Percentiles rank a stretch among this genome's conserved stretches.
Conservation (phyloP, 805 yeast species). For the Candida verbasci region DNA sequence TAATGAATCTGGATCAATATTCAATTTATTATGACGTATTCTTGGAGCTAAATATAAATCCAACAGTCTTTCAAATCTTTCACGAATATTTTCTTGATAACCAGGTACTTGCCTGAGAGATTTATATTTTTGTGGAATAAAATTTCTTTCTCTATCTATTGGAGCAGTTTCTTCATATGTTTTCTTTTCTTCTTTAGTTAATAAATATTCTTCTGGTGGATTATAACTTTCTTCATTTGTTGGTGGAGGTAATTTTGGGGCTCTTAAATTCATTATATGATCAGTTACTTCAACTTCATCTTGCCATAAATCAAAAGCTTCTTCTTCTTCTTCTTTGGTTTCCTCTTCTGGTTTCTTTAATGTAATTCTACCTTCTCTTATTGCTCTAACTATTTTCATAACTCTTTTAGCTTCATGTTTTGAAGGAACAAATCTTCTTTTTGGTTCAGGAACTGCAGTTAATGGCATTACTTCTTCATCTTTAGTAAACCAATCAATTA, state of each 20-base stretch:
- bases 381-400: constrained; percentile 94
- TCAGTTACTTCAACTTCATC: constrained; percentile 53
- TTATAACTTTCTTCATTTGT: constrained; percentile 94
- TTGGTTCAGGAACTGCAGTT: constrained; percentile 93
- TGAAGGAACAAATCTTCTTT: constrained; percentile 93
- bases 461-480: constrained; percentile 85
- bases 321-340: constrained; percentile 50
- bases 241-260: constrained; percentile 95
- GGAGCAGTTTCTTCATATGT: constrained; percentile 70
- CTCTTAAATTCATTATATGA: constrained; percentile 87
- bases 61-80: constrained; percentile 88
- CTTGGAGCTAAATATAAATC: constrained; percentile 96
- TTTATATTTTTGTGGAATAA: constrained; percentile 74
- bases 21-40: constrained; percentile 82
- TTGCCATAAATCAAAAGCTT: constrained; percentile 79
- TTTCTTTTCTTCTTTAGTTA: constrained; percentile 71
- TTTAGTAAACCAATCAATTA: constrained; percentile 92
- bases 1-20: constrained; percentile 93
- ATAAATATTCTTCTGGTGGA: constrained; percentile 93
- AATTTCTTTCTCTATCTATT: constrained; percentile 72
- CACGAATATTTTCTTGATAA: constrained; percentile 78
- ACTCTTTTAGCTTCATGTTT: constrained; percentile 94
- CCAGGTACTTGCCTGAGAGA: constrained; percentile 93
- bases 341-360: constrained; percentile 73
- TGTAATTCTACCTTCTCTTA: constrained; percentile 90